Base-by-base conservation (phyloP, 208 protist species). In the Leishmania aethiopica region DNA sequence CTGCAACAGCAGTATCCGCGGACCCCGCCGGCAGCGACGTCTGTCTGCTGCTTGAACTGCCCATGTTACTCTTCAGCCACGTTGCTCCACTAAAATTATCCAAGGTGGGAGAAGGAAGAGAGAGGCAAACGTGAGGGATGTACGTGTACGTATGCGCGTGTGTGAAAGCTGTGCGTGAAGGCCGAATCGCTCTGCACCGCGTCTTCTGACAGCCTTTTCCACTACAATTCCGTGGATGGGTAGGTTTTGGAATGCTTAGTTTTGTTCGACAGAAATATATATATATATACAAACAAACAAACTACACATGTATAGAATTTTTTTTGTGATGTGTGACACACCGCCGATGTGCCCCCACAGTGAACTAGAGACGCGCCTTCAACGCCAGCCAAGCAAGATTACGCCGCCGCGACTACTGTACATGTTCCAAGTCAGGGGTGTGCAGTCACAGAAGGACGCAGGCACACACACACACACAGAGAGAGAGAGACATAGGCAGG, bases 41-140 rank as follows among this genome's bases (percentile, higher is more conserved):
- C 4, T 19, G 69, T 57, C 75, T 85, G 71, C 81, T 85, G 15
- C 77, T 67, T 19, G 77, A 81, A 2, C 71, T 51, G 2, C 81
- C 81, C 81, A 85, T 85, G 32, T 64, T n/a, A 49, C 10, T 2
- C 40, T 11, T n/a, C 25, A 49, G 17, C 47, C n/a, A 13, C 6
- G 40, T 15, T 42, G 6, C 17, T 49, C 35, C 10, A 19, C 22
- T 64, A n/a, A 77, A 78, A 69, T 40, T 2, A 51, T 32, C 42
- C 76, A 42, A 42, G 35, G 60, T 51, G 19, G 32, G 32, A 35
- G 62, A 69, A 25, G 32, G 15, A 73, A 42, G 5, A 73, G 40
- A 35, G 69, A 32, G 45, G 8, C 19, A 49, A 40, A 49, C 8
- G 42, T 7, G 28, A 73, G n/a, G 69, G 25, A 32, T 19, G 40